These are phyloP conservation scores for Zymoseptoria ardabiliae DNA, from an alignment of 2,329 filamentous ascomycete species.

Conservation along the genomic window DNA sequence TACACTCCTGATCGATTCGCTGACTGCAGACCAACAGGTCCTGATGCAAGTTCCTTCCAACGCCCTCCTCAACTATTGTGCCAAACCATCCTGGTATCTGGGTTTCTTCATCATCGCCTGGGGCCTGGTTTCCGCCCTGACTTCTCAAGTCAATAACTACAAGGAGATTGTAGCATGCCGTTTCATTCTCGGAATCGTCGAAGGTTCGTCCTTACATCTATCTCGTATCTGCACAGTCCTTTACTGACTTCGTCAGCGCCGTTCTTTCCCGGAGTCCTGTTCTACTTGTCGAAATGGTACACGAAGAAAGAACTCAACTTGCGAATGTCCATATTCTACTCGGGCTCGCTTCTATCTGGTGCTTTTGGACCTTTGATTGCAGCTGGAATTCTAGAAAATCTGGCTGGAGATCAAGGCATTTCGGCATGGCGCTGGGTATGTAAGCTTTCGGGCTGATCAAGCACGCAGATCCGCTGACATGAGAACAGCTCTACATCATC, in stretches of 20 bases:
- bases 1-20: neutral
- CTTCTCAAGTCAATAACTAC: slow-evolving; percentile 23
- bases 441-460: neutral
- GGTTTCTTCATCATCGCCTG: slow-evolving; percentile 72
- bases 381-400: slow-evolving; percentile 57
- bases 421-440: slow-evolving; percentile 46
- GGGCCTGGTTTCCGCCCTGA: slow-evolving; percentile 60
- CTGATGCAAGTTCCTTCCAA: slow-evolving; percentile 53
- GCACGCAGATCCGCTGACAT: slow-evolving; percentile 22
- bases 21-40: slow-evolving; percentile 19
- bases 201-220: slow-evolving; percentile 1
- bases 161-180: slow-evolving; percentile 29
- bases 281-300: slow-evolving; percentile 61
- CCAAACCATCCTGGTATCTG: slow-evolving; percentile 53
- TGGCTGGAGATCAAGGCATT: slow-evolving; percentile 52
- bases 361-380: slow-evolving; percentile 60
- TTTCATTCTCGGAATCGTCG: slow-evolving; percentile 58
- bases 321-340: slow-evolving; percentile 60
- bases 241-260: slow-evolving; percentile 39
- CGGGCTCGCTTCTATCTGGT: slow-evolving; percentile 61
- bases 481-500: slow-evolving; percentile 49
- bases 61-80: slow-evolving; percentile 61
- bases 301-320: slow-evolving; percentile 60
- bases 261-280: slow-evolving; percentile 39
- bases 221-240: neutral